Percentiles rank a stretch among this genome's conserved stretches.
Evolutionary conservation across 306 rosid genomes (phyloP).

Genomic region (Nissolia schottii): DNA sequence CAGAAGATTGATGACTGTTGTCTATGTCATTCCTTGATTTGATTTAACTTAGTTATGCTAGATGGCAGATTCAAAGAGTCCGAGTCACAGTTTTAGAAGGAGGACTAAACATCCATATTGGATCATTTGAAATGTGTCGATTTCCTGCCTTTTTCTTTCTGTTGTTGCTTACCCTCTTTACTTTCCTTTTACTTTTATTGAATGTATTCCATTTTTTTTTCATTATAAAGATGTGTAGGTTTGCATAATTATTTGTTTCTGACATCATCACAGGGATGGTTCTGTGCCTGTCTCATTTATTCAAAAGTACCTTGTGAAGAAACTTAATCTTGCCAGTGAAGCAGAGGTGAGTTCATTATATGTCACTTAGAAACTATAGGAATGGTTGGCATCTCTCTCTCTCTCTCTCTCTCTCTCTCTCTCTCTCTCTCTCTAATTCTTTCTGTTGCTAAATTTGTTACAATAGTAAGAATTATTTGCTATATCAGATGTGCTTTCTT

Average conservation of each 20-base stretch:
- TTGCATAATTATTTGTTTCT: conserved; percentile 21
- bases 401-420: not conserved
- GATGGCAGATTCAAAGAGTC: not conserved
- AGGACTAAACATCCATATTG: not conserved
- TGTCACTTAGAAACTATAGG: conserved; percentile 12
- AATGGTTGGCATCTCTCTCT: not conserved
- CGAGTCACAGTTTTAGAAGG: not conserved
- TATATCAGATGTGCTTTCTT: not conserved
- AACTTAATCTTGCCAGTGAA: conserved; percentile 79
- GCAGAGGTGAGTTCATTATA: conserved; percentile 60
- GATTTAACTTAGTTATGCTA: not conserved
- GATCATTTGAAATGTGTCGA: conserved; percentile 7
- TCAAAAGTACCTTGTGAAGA: no score
- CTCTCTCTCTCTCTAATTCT: not conserved
- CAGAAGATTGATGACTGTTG: not conserved
- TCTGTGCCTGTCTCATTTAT: conserved; percentile 71
- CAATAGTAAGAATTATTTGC: not conserved
- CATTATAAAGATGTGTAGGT: not conserved
- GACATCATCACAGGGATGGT: conserved; percentile 61
- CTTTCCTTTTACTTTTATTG: not conserved
- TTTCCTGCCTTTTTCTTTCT: conserved; percentile 5
- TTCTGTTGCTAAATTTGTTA: not conserved
- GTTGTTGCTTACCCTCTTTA: not conserved
- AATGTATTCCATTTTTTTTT: not conserved
- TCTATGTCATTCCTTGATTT: not conserved